Evolutionary conservation across 768 basidiomycete species (phyloP).

Genomic region (Tephrocybe sp.): DNA sequence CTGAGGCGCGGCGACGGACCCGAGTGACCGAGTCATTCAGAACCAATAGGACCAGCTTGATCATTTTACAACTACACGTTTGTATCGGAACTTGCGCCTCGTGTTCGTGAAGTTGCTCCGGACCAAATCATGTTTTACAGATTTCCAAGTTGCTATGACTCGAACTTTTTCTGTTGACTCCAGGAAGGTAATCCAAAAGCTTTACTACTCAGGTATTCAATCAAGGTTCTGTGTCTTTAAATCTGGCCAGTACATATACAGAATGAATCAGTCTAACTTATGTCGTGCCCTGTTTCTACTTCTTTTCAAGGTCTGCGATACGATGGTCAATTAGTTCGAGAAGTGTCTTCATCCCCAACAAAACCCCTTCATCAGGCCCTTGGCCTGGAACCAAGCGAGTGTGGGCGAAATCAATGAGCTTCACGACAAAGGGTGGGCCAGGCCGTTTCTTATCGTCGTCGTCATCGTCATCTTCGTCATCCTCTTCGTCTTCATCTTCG

Average conservation of each 20-base stretch:
- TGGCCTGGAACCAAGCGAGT: slow-evolving; percentile 62
- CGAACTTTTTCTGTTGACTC: too few relatives aligned
- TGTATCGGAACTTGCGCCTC: too few relatives aligned
- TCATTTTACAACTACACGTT: too few relatives aligned
- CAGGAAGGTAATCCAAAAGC: too few relatives aligned
- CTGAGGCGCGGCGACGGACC: too few relatives aligned
- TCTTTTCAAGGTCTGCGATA: slow-evolving; percentile 18
- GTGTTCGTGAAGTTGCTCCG: too few relatives aligned
- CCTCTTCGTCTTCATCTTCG: slow-evolving; percentile 28
- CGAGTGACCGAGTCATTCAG: too few relatives aligned
- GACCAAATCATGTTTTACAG: too few relatives aligned
- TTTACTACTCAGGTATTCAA: too few relatives aligned
- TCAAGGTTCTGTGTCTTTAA: background rate
- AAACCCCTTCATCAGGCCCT: slow-evolving; percentile 78
- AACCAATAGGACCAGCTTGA: too few relatives aligned
- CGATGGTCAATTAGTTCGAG: slow-evolving; percentile 50
- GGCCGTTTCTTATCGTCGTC: slow-evolving; percentile 27
- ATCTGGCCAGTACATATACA: background rate
- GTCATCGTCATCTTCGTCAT: slow-evolving; percentile 12
- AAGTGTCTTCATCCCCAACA: slow-evolving; percentile 70
- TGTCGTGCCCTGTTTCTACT: background rate
- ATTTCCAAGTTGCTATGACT: too few relatives aligned
- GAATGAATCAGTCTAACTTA: background rate
- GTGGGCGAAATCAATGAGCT: slow-evolving; percentile 95
- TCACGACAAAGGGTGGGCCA: slow-evolving; percentile 58